phyloP scores from a whole-genome alignment of 768 basidiomycete genomes.

The Rhodotorula taiwanensis region DNA sequence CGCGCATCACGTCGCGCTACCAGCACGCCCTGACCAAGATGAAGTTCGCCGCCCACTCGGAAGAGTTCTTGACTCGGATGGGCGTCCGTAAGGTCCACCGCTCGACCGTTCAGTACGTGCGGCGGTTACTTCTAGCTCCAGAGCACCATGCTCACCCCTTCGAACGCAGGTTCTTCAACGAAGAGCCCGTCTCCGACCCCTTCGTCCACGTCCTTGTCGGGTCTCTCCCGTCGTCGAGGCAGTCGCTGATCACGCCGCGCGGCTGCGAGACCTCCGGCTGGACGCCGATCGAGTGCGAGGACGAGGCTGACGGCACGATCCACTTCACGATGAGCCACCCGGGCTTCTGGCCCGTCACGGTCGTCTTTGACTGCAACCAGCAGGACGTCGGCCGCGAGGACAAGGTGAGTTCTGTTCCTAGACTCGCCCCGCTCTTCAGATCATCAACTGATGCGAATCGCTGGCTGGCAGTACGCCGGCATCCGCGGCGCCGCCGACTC shows the following conservation, averaged over 20 bases:
- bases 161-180: slow-evolving; percentile 33
- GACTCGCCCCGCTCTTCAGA: not conserved
- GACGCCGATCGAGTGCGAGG: slow-evolving; percentile 3
- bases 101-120: slow-evolving; percentile 26
- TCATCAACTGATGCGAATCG: too few relatives aligned
- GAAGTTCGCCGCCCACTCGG: slow-evolving; percentile 26
- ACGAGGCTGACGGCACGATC: slow-evolving; percentile 22
- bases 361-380: slow-evolving; percentile 34
- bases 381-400: slow-evolving; percentile 18
- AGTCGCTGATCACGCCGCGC: slow-evolving; percentile 10
- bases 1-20: slow-evolving; percentile 31
- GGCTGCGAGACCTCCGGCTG: slow-evolving; percentile 6
- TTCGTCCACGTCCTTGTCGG: slow-evolving; percentile 35
- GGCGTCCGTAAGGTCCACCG: slow-evolving; percentile 34
- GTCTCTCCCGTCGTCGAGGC: slow-evolving; percentile 17
- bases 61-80: slow-evolving; percentile 30
- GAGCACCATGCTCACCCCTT: too few relatives aligned
- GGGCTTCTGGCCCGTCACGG: slow-evolving; percentile 33
- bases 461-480: slow-evolving; percentile 18
- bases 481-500: slow-evolving; percentile 9
- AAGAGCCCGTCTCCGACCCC: slow-evolving; percentile 27
- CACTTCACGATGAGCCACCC: slow-evolving; percentile 26
- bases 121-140: too few relatives aligned
- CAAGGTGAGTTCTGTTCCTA: slow-evolving; percentile 1
- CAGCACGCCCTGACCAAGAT: slow-evolving; percentile 34